A percentile compares a stretch with the other conserved stretches of the same genome.
Conservation (phyloP, 2,329 filamentous ascomycete species). For the Botryosphaeria dothidea region DNA sequence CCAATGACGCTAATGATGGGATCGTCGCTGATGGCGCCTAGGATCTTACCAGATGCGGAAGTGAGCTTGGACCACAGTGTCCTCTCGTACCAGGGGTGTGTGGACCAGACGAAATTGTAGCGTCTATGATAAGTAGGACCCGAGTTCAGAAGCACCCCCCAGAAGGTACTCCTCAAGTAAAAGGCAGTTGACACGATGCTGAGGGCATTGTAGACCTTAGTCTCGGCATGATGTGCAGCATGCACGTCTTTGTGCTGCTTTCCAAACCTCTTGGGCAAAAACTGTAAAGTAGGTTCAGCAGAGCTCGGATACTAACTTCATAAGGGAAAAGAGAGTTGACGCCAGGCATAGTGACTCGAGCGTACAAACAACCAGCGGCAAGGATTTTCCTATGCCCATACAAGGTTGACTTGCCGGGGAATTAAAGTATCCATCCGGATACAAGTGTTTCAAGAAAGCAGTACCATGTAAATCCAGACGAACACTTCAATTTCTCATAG, state of each 20-base stretch:
- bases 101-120: conserved; percentile 35
- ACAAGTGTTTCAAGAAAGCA: too few species aligned
- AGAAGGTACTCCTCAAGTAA: conserved; percentile 30
- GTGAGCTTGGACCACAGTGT: conserved; percentile 32
- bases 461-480: too few species aligned
- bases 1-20: conserved; percentile 59
- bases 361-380: too few species aligned
- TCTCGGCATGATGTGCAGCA: conserved; percentile 44
- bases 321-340: not conserved
- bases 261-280: conserved; percentile 54
- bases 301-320: not conserved
- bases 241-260: conserved; percentile 44
- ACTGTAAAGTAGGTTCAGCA: conserved; percentile 23
- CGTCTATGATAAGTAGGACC: conserved; percentile 46
- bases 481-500: too few species aligned
- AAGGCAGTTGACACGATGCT: conserved; percentile 39
- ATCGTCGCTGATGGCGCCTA: conserved; percentile 56
- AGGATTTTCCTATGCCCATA: too few species aligned
- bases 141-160: conserved; percentile 49
- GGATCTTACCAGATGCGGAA: conserved; percentile 46
- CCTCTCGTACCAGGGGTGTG: conserved; percentile 49
- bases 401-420: too few species aligned
- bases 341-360: not conserved
- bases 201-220: conserved; percentile 14
- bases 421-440: too few species aligned